These are phyloP conservation scores for Eucalyptus regnans DNA, from an alignment of 345 rosid genomes.

Conservation along the genomic window DNA sequence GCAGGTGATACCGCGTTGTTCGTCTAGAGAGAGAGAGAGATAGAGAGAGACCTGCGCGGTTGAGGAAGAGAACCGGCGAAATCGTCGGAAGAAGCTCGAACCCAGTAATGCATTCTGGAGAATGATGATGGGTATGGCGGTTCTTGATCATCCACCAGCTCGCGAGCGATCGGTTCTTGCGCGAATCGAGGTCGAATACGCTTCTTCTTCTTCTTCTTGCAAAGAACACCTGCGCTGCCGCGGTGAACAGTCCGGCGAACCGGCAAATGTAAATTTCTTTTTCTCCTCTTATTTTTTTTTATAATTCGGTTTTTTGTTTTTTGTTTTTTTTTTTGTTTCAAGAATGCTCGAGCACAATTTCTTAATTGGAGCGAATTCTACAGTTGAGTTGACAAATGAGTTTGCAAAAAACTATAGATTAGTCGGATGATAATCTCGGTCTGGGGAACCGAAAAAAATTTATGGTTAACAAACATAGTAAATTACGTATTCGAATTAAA, in stretches of 20 bases:
- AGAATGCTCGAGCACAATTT: not conserved
- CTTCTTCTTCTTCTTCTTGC: not conserved
- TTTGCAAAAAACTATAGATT: not conserved
- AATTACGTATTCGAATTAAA: not conserved
- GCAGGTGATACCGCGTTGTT: not conserved
- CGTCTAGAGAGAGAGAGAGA: not conserved
- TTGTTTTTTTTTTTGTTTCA: not conserved
- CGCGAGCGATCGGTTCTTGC: not conserved
- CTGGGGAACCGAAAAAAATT: not conserved
- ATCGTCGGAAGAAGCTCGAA: constrained; percentile 74
- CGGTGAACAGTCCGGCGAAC: not conserved
- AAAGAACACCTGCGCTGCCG: not conserved
- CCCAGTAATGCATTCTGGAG: constrained; percentile 73
- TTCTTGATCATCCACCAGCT: not conserved
- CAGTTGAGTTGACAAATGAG: not conserved
- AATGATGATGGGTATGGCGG: not conserved
- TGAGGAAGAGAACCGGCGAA: constrained; percentile 66
- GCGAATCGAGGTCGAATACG: not conserved
- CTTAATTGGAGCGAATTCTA: not conserved
- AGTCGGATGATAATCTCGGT: not conserved
- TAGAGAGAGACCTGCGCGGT: constrained; percentile 60
- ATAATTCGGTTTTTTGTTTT: not conserved
- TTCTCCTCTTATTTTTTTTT: not conserved
- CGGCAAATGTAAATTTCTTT: not conserved
- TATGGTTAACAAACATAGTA: not conserved